Conservation (phyloP, 495 filamentous ascomycete species). For the Podospora australis region DNA sequence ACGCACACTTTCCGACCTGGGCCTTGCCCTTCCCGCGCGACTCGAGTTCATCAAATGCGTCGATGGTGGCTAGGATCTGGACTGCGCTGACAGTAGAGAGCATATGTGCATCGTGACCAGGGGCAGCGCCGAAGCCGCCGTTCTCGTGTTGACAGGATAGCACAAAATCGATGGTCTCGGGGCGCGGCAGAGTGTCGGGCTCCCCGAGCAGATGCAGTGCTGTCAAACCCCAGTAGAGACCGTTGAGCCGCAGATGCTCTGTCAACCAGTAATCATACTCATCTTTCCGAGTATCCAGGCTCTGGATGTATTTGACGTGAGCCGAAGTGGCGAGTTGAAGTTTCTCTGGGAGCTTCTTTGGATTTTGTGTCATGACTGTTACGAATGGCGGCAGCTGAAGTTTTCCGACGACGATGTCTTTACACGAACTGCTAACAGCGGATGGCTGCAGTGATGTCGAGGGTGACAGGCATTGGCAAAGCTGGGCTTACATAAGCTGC, state of each 20-base stretch:
- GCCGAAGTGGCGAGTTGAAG: conserved; percentile 61
- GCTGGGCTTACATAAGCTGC: too few relatives aligned
- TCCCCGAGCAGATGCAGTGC: conserved; percentile 78
- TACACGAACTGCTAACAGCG: too few relatives aligned
- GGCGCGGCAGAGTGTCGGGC: conserved; percentile 71
- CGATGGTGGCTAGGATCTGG: conserved; percentile 77
- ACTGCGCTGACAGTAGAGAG: conserved; percentile 90
- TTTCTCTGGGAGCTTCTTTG: conserved; percentile 47
- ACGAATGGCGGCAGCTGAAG: too few relatives aligned
- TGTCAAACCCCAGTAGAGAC: conserved; percentile 92
- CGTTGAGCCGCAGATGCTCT: conserved; percentile 89
- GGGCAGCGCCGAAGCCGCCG: conserved; percentile 89
- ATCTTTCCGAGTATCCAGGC: conserved; percentile 83
- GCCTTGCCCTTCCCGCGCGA: conserved; percentile 59
- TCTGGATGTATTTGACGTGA: conserved; percentile 91
- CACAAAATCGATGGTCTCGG: conserved; percentile 82
- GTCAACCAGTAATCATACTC: conserved; percentile 96
- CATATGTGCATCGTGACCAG: conserved; percentile 92
- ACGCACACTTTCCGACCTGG: conserved; percentile 68
- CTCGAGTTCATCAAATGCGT: conserved; percentile 81
- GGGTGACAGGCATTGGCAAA: too few relatives aligned
- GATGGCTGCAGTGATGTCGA: too few relatives aligned
- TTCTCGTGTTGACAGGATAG: conserved; percentile 80
- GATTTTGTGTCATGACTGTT: conserved; percentile 17
- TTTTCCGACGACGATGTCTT: too few relatives aligned